These are phyloP conservation scores for Carex myosuroides DNA, from an alignment of 176 grass and related monocot species.

Conservation along the genomic window DNA sequence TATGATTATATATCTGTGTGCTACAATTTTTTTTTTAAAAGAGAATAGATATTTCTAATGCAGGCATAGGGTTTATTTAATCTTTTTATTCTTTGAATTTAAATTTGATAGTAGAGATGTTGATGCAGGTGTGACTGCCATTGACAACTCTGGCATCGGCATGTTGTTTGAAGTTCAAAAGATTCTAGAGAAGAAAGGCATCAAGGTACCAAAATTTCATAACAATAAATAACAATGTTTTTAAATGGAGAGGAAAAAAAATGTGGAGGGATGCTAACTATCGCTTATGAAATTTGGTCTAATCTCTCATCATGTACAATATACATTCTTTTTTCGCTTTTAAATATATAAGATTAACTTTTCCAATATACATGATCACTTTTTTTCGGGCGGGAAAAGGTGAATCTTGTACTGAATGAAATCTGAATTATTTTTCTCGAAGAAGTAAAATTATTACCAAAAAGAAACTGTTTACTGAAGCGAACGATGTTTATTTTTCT, in stretches of 20 bases:
- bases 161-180: slow-evolving; percentile 65
- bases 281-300: too few species aligned
- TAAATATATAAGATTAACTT: too few species aligned
- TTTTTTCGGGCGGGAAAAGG: too few species aligned
- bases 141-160: slow-evolving; percentile 71
- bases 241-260: background rate
- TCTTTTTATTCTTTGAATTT: background rate
- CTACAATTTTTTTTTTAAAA: background rate
- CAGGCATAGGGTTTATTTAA: background rate
- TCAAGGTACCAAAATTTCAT: slow-evolving; percentile 30
- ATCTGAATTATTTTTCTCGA: too few species aligned
- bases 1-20: slow-evolving; percentile 21
- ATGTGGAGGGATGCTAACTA: too few species aligned
- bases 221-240: background rate
- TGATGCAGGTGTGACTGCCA: slow-evolving; percentile 57
- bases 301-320: too few species aligned
- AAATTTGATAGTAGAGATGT: background rate
- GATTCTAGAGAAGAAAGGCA: slow-evolving; percentile 47
- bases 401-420: too few species aligned
- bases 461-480: background rate
- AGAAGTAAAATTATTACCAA: too few species aligned
- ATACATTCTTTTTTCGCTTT: too few species aligned
- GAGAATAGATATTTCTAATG: background rate
- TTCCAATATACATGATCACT: too few species aligned
- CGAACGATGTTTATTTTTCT: slow-evolving; percentile 4